Conservation (phyloP, 768 basidiomycete species). For the Saitozyma podzolica region DNA sequence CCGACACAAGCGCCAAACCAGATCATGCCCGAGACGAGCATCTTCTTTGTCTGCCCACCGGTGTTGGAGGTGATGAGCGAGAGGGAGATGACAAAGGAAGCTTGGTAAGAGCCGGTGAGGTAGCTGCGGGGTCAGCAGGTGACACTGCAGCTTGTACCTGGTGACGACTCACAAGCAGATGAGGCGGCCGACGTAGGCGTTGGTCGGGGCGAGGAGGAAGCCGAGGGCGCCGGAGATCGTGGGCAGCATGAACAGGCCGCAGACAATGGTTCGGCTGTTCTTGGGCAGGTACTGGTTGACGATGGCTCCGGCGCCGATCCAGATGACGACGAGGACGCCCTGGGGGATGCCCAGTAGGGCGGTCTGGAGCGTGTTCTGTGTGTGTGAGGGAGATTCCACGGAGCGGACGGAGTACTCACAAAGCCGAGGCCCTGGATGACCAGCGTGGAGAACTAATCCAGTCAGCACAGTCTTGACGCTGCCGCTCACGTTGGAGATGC, state of each 20-base stretch:
- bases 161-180: constrained; percentile 48
- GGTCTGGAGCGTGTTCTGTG: constrained; percentile 42
- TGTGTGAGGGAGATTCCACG: too few species aligned
- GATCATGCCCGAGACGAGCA: constrained; percentile 48
- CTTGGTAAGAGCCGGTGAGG: constrained; percentile 50
- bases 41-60: constrained; percentile 54
- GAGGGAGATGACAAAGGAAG: constrained; percentile 48
- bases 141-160: constrained; percentile 3
- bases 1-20: constrained; percentile 51
- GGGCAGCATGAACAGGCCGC: constrained; percentile 50
- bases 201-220: constrained; percentile 48
- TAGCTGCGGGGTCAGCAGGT: constrained; percentile 24
- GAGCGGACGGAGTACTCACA: too few species aligned
- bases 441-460: constrained; percentile 39
- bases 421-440: constrained; percentile 49
- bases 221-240: constrained; percentile 51
- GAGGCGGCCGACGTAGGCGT: constrained; percentile 49
- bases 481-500: constrained; percentile 42
- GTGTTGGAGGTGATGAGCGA: constrained; percentile 55
- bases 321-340: constrained; percentile 49
- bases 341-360: constrained; percentile 52
- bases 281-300: constrained; percentile 44
- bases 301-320: constrained; percentile 45
- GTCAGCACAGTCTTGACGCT: constrained; percentile 2
- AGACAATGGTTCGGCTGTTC: constrained; percentile 47